A percentile compares a stretch with the other conserved stretches of the same genome.
Conservation (phyloP, 371 early-diverging fungal species). For the Mucor racemosus region DNA sequence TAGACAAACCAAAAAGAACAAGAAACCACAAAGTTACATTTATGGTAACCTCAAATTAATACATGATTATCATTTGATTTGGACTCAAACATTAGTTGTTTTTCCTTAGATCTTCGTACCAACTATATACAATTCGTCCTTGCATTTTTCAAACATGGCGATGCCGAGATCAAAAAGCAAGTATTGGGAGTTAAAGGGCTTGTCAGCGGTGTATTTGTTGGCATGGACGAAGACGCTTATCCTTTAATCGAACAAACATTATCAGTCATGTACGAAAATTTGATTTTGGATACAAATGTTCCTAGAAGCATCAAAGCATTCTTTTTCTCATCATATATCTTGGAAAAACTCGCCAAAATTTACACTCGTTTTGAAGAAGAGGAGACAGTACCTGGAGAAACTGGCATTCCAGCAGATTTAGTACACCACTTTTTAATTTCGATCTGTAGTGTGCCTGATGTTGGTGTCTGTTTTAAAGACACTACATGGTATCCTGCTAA, state of each 20-base stretch:
- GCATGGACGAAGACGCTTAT: slow-evolving; percentile 68
- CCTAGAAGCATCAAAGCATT: slow-evolving; percentile 58
- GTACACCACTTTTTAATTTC: slow-evolving; percentile 75
- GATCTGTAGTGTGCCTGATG: slow-evolving; percentile 75
- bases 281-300: slow-evolving; percentile 70
- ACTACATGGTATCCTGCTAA: slow-evolving; percentile 77
- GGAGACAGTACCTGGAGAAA: slow-evolving; percentile 31
- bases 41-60: slow-evolving; percentile 34
- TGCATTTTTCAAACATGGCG: slow-evolving; percentile 77
- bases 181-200: slow-evolving; percentile 73
- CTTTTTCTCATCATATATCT: slow-evolving; percentile 71
- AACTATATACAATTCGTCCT: slow-evolving; percentile 76
- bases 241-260: slow-evolving; percentile 67
- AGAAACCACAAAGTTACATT: slow-evolving; percentile 46
- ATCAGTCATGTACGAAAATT: slow-evolving; percentile 54
- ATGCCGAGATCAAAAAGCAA: slow-evolving; percentile 69
- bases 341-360: slow-evolving; percentile 70
- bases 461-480: slow-evolving; percentile 78
- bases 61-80: too few relatives aligned
- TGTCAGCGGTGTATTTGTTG: slow-evolving; percentile 67
- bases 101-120: slow-evolving; percentile 56
- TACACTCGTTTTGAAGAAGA: slow-evolving; percentile 61
- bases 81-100: background rate
- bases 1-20: slow-evolving; percentile 43
- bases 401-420: slow-evolving; percentile 62